These are phyloP conservation scores for Sphenostylis stenocarpa DNA, from an alignment of 306 rosid species.

Conservation along the genomic window DNA sequence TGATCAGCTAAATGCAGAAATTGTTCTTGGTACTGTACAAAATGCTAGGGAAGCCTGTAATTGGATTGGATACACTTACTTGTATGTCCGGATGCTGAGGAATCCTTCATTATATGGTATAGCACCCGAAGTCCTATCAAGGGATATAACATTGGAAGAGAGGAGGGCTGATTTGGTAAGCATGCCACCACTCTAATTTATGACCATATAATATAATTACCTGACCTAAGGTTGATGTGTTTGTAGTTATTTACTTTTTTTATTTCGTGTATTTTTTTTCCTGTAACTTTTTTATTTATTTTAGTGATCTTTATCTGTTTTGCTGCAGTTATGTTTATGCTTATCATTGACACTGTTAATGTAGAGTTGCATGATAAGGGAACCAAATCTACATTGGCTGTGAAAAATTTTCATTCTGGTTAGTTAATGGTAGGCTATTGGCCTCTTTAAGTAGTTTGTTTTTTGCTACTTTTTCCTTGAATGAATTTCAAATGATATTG, in stretches of 20 bases:
- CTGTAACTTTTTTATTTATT: neutral
- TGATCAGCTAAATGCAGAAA: conserved; percentile 89
- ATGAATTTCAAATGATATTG: neutral
- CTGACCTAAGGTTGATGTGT: neutral
- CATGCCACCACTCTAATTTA: neutral
- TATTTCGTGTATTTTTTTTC: neutral
- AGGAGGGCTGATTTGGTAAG: conserved; percentile 93
- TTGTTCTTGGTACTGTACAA: conserved; percentile 91
- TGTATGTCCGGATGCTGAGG: conserved; percentile 76
- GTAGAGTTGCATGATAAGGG: conserved; percentile 5
- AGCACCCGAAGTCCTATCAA: conserved; percentile 67
- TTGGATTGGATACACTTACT: conserved; percentile 88
- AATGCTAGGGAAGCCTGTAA: conserved; percentile 82
- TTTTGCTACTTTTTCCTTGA: conserved; percentile 15
- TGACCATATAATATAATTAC: neutral
- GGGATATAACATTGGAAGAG: conserved; percentile 76
- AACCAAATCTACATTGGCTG: neutral
- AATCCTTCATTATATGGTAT: conserved; percentile 85
- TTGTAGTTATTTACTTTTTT: neutral
- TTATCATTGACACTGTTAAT: neutral
- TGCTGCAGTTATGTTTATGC: neutral
- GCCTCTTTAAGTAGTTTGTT: neutral
- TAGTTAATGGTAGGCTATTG: neutral
- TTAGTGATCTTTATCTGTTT: neutral
- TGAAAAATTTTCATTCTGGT: neutral